These are phyloP conservation scores for Epichloe amarillans DNA, from an alignment of 2,329 filamentous ascomycete species.

Conservation along the genomic window DNA sequence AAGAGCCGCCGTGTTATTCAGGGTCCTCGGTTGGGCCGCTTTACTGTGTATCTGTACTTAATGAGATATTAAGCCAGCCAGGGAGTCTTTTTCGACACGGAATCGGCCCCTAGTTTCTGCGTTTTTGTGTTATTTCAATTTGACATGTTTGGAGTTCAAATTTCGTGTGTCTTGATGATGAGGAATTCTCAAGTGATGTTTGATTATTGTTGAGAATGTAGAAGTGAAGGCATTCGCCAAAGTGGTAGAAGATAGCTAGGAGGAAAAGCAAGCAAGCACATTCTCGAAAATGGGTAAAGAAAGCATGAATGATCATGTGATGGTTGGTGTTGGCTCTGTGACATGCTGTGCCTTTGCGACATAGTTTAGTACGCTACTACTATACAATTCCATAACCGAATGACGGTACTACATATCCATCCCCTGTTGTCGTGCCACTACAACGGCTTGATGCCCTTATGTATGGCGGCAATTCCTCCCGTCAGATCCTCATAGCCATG, in stretches of 20 bases:
- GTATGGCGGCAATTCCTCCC: conserved; percentile 85
- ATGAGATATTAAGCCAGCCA: conserved; percentile 20
- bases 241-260: no score
- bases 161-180: background rate
- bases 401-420: background rate
- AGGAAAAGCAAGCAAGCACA: background rate
- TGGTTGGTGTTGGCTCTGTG: conserved; percentile 12
- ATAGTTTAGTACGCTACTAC: background rate
- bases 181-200: background rate
- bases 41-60: conserved; percentile 22
- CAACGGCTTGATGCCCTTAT: conserved; percentile 83
- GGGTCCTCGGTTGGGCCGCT: conserved; percentile 3
- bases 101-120: conserved; percentile 9
- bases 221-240: background rate
- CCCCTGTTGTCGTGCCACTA: conserved; percentile 8
- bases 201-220: background rate
- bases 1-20: conserved; percentile 7
- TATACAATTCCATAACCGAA: background rate
- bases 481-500: conserved; percentile 82
- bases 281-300: background rate
- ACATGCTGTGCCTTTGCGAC: conserved; percentile 3
- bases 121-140: conserved; percentile 11
- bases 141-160: conserved; percentile 21
- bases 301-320: background rate
- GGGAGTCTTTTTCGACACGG: conserved; percentile 14